These are phyloP conservation scores for Bipolaris cookei DNA, from an alignment of 2,329 filamentous ascomycete genomes.

Conservation along the genomic window DNA sequence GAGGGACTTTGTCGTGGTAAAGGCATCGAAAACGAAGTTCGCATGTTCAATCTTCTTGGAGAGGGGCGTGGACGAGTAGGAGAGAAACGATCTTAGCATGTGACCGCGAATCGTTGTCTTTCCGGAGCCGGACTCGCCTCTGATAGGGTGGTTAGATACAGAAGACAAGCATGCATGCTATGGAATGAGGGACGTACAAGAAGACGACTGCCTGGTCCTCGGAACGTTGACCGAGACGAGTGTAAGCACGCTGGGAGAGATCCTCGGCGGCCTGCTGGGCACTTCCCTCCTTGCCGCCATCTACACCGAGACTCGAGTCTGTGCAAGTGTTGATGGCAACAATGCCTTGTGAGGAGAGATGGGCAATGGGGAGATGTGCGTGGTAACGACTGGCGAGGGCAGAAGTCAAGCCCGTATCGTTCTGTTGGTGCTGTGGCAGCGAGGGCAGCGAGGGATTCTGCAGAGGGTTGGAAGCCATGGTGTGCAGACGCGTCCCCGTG, in stretches of 20 bases:
- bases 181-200: conserved; percentile 67
- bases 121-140: conserved; percentile 92
- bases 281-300: conserved; percentile 91
- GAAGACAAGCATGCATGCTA: not conserved
- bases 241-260: conserved; percentile 83
- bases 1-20: conserved; percentile 96
- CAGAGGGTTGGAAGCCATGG: conserved; percentile 64
- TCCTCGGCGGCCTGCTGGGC: conserved; percentile 93
- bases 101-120: conserved; percentile 95
- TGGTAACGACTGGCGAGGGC: conserved; percentile 91
- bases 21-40: conserved; percentile 91
- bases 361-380: conserved; percentile 84
- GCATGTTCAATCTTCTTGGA: conserved; percentile 93
- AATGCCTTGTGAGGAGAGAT: conserved; percentile 87
- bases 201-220: conserved; percentile 95
- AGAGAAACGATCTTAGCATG: conserved; percentile 81
- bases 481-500: conserved; percentile 51
- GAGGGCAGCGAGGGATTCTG: conserved; percentile 83
- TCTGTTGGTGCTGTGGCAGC: conserved; percentile 81
- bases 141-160: conserved; percentile 47
- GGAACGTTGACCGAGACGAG: conserved; percentile 81
- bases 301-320: conserved; percentile 81
- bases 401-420: conserved; percentile 78
- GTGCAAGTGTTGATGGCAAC: conserved; percentile 95
- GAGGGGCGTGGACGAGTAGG: conserved; percentile 88